Base-by-base conservation (phyloP, 257 asterid species). In the Buddleja alternifolia region DNA sequence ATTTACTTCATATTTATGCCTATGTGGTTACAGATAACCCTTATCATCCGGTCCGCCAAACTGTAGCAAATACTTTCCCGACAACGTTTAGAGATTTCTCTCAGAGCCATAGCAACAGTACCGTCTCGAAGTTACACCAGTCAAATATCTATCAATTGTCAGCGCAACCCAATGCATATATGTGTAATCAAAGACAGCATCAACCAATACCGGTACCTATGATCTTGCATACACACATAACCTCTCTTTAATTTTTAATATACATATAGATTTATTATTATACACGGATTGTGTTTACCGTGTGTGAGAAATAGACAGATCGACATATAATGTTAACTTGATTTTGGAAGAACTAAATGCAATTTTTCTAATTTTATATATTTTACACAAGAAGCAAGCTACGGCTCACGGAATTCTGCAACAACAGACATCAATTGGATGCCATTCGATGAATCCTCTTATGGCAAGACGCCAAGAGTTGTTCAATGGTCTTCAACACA, bases 151-250 rank as follows among this genome's bases (percentile, higher is more conserved):
- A 63, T 64, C 75, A 65, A 17, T 42, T 39, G 32, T 25, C 63
- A 2, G 7, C 24, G 36, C 77, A 47, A 45, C 62, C 75, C 34
- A 69, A 70, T 67, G 19, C 29, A 12, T 72, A 77, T 53, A 52
- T 23, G 3, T 56, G 66, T 39, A 74, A 47, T 73, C 68, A 4
- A 23, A 73, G 53, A 45, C 77, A 60, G 32, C 73, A 50, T 29
- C 71, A 60, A 14, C 50, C 69, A 20, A 50, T 46, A 40, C 77
- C 65, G 79, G 85, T 80, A 42, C 15, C 14, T 71, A 8, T 67
- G 36, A n/a, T 32, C 40, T 52, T 8, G 17, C 59, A 29, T n/a
- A n/a, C n/a, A n/a, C n/a, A n/a, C n/a, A n/a, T n/a, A n/a, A n/a
- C n/a, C n/a, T n/a, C n/a, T n/a, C n/a, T n/a, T n/a, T n/a, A n/a